Evolutionary conservation across 1,284 basidiomycete genomes (phyloP).

Genomic region (Phylloporus sp.): DNA sequence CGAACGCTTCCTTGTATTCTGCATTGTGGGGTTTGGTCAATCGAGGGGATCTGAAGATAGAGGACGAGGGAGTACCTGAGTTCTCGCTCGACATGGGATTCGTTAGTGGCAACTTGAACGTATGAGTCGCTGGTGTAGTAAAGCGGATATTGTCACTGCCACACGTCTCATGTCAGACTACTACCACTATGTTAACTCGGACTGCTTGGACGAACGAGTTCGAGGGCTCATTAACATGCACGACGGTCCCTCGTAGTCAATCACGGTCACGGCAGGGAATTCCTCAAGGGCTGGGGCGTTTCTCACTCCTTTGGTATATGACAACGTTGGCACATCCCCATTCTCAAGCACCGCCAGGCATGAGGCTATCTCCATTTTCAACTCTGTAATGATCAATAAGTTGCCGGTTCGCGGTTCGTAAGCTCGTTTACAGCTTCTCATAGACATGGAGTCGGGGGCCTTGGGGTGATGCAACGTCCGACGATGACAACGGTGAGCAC

Average conservation of each 20-base stretch:
- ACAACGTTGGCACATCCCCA: no score
- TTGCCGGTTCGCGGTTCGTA: no score
- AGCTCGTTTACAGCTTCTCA: background rate
- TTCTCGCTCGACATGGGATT: conserved; percentile 23
- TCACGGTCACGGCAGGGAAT: no score
- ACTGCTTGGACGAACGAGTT: no score
- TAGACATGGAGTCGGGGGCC: no score
- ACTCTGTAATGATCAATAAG: background rate
- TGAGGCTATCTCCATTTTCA: background rate
- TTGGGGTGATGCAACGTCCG: no score
- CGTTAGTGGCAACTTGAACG: conserved; percentile 3
- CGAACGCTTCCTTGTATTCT: conserved; percentile 98
- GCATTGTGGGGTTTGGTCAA: conserved; percentile 19
- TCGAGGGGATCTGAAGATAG: background rate
- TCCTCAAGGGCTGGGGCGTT: background rate
- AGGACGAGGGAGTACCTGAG: conserved; percentile 18
- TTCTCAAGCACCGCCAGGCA: background rate
- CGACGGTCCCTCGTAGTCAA: no score
- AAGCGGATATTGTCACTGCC: background rate
- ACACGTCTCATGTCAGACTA: no score
- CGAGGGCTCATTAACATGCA: no score
- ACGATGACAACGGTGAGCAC: background rate
- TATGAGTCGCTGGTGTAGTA: background rate
- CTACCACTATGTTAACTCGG: no score
- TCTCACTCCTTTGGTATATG: no score